A percentile compares a stretch with the other conserved stretches of the same genome.
Evolutionary conservation across 106 monocot species (phyloP).

Genomic region (Acorus calamus): DNA sequence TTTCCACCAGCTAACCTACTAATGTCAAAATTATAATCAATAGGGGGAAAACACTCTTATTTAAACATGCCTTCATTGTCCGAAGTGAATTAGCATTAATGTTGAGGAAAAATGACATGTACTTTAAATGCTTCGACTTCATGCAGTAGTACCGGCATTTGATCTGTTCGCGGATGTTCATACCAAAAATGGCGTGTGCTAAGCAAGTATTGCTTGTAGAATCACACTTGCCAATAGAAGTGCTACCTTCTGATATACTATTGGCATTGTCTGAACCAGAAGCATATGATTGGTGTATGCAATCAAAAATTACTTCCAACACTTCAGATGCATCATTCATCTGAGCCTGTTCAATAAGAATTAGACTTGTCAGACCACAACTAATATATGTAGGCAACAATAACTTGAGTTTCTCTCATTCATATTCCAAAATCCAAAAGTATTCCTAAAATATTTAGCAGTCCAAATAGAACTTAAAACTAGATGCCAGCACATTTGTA

Average conservation of each 20-base stretch:
- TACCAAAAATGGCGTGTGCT: constrained; percentile 73
- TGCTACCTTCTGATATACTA: constrained; percentile 29
- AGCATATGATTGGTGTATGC: constrained; percentile 67
- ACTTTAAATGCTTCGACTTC: constrained; percentile 78
- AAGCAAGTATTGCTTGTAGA: constrained; percentile 65
- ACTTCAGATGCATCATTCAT: constrained; percentile 99
- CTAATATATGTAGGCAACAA: neutral
- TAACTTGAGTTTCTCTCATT: too few relatives aligned
- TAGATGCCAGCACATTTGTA: neutral
- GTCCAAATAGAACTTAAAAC: neutral
- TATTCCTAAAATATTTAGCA: neutral
- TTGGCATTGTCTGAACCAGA: constrained; percentile 20
- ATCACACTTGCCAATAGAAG: constrained; percentile 58
- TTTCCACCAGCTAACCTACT: too few relatives aligned
- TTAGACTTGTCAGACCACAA: neutral
- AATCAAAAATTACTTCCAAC: constrained; percentile 79
- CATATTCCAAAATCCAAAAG: too few relatives aligned
- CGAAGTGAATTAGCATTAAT: constrained; percentile 88
- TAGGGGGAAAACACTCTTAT: neutral
- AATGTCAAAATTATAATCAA: too few relatives aligned
- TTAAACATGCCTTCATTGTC: constrained; percentile 57
- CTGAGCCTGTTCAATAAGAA: constrained; percentile 44
- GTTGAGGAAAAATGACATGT: constrained; percentile 91
- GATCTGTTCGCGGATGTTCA: constrained; percentile 88
- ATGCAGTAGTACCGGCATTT: constrained; percentile 61